A percentile compares a stretch with the other conserved stretches of the same genome.
Conservation (phyloP, 257 asterid species). For the Coffea canephora region DNA sequence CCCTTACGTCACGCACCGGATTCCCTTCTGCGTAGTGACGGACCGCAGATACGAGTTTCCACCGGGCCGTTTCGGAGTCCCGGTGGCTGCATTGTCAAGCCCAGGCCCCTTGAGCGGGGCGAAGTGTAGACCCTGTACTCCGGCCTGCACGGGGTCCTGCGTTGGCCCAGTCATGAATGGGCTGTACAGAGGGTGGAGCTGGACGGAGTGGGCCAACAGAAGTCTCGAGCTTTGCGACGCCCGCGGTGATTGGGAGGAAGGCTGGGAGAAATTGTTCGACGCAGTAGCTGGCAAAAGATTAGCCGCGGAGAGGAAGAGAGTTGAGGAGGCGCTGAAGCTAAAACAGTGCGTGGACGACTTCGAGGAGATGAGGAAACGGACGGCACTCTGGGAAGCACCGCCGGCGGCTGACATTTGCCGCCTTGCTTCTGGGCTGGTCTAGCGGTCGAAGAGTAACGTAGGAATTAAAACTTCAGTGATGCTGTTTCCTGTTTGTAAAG, state of each 20-base stretch:
- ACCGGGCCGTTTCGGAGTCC: conserved; percentile 63
- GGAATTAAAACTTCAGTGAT: background rate
- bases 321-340: conserved; percentile 41
- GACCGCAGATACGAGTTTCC: conserved; percentile 69
- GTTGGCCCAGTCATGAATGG: conserved; percentile 57
- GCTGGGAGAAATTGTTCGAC: conserved; percentile 73
- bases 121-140: conserved; percentile 85
- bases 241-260: conserved; percentile 64
- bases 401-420: conserved; percentile 50
- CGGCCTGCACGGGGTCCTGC: conserved; percentile 58
- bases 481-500: background rate
- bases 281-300: conserved; percentile 44
- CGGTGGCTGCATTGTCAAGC: conserved; percentile 77
- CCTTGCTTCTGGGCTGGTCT: conserved; percentile 41
- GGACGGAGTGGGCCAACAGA: conserved; percentile 76
- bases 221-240: conserved; percentile 73
- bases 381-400: conserved; percentile 72
- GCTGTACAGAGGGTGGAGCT: conserved; percentile 67
- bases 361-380: conserved; percentile 42
- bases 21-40: conserved; percentile 79
- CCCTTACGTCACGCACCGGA: conserved; percentile 33
- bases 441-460: background rate
- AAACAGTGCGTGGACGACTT: conserved; percentile 56
- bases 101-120: conserved; percentile 81
- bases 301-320: conserved; percentile 43